Conservation (phyloP, 2,329 filamentous ascomycete genomes). For the Clonostachys rhizophaga region DNA sequence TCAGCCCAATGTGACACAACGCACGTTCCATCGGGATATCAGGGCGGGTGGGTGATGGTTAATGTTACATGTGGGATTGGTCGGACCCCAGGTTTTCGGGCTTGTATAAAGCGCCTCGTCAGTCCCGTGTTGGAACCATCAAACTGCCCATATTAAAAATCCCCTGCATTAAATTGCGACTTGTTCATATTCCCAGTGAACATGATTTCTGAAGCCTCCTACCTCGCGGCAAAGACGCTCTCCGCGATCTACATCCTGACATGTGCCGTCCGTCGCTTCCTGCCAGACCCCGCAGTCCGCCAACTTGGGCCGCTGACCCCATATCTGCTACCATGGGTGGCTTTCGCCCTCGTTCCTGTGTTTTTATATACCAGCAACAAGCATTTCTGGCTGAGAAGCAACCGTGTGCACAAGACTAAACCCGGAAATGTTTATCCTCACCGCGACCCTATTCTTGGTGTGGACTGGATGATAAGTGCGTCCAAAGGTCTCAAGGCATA, state of each 20-base stretch:
- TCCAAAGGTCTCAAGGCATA: conserved; percentile 25
- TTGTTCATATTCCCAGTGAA: no score
- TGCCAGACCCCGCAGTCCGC: not conserved
- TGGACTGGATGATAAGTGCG: conserved; percentile 38
- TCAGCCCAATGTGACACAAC: no score
- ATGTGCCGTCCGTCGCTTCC: not conserved
- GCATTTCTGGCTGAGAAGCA: conserved; percentile 10
- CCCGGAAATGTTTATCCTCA: conserved; percentile 39
- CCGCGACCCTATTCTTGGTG: conserved; percentile 48
- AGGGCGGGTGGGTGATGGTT: no score
- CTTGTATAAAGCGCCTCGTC: no score
- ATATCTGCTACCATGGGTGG: conserved; percentile 4
- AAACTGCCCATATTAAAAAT: no score
- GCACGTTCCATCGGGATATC: no score
- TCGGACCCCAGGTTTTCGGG: no score
- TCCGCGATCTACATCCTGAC: not conserved
- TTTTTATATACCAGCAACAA: conserved; percentile 7
- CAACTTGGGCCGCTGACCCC: not conserved
- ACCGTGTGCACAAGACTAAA: conserved; percentile 39
- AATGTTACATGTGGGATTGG: no score
- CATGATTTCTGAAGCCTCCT: not conserved
- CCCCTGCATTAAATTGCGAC: no score
- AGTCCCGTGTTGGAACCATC: no score
- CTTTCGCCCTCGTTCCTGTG: conserved; percentile 5
- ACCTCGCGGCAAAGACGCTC: not conserved